Evolutionary conservation across 169 alveolate genomes (phyloP).

Genomic region (Amoebophrya sp.): DNA sequence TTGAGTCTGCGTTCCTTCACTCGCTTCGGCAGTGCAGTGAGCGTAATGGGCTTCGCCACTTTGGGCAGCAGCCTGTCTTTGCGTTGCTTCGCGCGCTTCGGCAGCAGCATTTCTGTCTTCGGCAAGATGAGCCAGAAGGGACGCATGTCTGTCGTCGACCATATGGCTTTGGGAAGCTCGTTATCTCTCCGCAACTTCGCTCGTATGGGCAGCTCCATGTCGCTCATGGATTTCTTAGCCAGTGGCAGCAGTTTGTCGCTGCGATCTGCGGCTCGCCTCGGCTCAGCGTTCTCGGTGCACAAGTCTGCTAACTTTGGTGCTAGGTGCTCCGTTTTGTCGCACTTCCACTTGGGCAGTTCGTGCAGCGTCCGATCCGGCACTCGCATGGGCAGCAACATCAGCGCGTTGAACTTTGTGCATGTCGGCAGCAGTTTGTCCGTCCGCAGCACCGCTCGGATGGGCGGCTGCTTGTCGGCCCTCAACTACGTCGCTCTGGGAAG

Average conservation of each 20-base stretch:
- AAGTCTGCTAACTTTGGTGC: background rate
- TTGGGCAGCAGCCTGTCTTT: background rate
- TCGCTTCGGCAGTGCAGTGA: background rate
- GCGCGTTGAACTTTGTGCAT: background rate
- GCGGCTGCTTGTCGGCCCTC: conserved; percentile 23
- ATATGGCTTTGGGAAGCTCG: background rate
- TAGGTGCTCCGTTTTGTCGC: background rate
- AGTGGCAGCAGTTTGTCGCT: conserved; percentile 2
- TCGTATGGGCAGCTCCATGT: background rate
- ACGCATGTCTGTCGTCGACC: background rate
- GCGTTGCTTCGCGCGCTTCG: background rate
- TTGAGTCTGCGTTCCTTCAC: conserved; percentile 11
- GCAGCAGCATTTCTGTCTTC: background rate
- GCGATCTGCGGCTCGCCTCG: conserved; percentile 28
- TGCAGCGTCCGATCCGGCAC: background rate
- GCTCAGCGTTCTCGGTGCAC: background rate
- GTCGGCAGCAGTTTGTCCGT: background rate
- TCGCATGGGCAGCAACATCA: background rate
- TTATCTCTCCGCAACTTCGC: background rate
- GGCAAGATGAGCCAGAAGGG: background rate
- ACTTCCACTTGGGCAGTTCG: conserved; percentile 24
- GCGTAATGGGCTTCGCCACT: conserved; percentile 5
- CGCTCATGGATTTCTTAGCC: conserved; percentile 26
- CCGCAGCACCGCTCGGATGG: background rate
- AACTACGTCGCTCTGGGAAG: conserved; percentile 28